Evolutionary conservation across 1,139 yeast species (phyloP).

Genomic region (Arxiozyma slooffiae): DNA sequence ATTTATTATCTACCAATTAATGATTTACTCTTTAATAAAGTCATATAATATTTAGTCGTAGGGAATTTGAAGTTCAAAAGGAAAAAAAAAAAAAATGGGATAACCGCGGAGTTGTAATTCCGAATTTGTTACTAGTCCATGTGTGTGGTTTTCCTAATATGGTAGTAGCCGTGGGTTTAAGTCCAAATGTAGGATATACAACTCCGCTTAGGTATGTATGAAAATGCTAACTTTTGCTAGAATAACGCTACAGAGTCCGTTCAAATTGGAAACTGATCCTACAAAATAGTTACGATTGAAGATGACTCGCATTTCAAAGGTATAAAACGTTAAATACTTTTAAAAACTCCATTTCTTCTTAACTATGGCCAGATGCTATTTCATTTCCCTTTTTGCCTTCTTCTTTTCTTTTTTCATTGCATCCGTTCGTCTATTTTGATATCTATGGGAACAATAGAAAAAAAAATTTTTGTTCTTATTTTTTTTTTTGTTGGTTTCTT

Average conservation of each 20-base stretch:
- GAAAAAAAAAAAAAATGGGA: neutral
- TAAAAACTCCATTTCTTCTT: neutral
- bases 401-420: neutral
- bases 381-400: neutral
- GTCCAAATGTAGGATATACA: neutral
- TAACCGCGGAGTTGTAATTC: neutral
- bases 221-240: neutral
- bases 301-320: neutral
- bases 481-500: too few species aligned
- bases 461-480: too few species aligned
- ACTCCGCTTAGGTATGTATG: neutral
- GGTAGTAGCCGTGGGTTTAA: neutral
- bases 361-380: neutral
- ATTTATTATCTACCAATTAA: too few species aligned
- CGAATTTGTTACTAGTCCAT: neutral
- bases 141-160: neutral
- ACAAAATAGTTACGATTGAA: neutral
- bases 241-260: neutral
- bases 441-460: neutral
- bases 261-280: conserved; percentile 1
- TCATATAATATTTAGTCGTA: too few species aligned
- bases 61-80: too few species aligned
- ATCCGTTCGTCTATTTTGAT: neutral
- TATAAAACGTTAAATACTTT: too few species aligned
- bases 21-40: too few species aligned